A percentile compares a stretch with the other conserved stretches of the same genome.
Conservation (phyloP, 495 filamentous ascomycete genomes). For the Penicillium riverlandense region DNA sequence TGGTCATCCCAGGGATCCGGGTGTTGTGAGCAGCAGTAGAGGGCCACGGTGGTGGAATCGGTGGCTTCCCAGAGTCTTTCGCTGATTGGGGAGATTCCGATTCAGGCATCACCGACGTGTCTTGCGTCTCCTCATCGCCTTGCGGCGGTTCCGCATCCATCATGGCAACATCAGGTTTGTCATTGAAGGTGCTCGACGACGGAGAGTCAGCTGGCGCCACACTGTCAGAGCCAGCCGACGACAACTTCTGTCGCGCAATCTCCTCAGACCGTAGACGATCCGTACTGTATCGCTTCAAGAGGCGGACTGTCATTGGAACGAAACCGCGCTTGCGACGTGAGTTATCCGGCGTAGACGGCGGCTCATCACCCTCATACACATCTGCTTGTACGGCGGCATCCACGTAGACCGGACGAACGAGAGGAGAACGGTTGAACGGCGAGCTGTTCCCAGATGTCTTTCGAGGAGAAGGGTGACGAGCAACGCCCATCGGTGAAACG, state of each 20-base stretch:
- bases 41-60: slow-evolving; percentile 28
- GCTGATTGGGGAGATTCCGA: slow-evolving; percentile 6
- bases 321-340: slow-evolving; percentile 15
- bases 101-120: slow-evolving; percentile 1
- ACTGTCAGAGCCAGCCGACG: slow-evolving; percentile 14
- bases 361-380: slow-evolving; percentile 23
- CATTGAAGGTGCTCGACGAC: neutral
- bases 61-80: slow-evolving; percentile 21
- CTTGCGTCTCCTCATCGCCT: slow-evolving; percentile 11
- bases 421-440: slow-evolving; percentile 16
- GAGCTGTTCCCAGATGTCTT: slow-evolving; percentile 26
- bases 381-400: slow-evolving; percentile 42
- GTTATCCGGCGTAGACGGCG: slow-evolving; percentile 1
- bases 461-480: slow-evolving; percentile 18
- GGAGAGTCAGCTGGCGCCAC: slow-evolving; percentile 2
- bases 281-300: slow-evolving; percentile 37
- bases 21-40: slow-evolving; percentile 34
- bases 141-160: neutral
- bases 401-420: slow-evolving; percentile 31
- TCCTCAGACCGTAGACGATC: slow-evolving; percentile 33
- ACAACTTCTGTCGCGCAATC: slow-evolving; percentile 9
- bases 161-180: slow-evolving; percentile 5
- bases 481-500: slow-evolving; percentile 12
- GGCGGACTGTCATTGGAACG: slow-evolving; percentile 33
- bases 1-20: slow-evolving; percentile 18